Conservation (phyloP, 129 eudicot species). For the Tagetes erecta region DNA sequence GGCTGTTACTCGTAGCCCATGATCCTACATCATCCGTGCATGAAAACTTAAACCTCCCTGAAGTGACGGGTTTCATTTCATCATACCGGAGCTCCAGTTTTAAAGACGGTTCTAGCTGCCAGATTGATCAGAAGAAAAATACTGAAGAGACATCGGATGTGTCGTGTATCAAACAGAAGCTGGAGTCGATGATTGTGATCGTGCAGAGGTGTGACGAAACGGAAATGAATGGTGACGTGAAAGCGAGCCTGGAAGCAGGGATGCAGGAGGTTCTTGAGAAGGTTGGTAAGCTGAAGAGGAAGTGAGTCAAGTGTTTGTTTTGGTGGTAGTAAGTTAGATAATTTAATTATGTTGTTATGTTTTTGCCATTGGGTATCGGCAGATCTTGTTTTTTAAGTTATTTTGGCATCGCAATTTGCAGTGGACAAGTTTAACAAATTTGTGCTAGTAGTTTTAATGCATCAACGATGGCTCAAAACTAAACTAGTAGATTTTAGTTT, state of each 20-base stretch:
- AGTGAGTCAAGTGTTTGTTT: background rate
- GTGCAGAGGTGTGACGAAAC: constrained; percentile 17
- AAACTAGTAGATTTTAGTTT: too few relatives aligned
- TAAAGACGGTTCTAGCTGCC: constrained; percentile 29
- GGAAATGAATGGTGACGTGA: constrained; percentile 24
- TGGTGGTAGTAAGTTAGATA: too few relatives aligned
- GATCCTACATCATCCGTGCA: constrained; percentile 39
- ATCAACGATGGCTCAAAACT: too few relatives aligned
- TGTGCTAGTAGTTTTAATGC: too few relatives aligned
- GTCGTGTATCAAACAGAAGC: constrained; percentile 14
- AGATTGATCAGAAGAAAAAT: background rate
- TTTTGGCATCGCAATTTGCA: too few relatives aligned
- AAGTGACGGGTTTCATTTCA: constrained; percentile 38
- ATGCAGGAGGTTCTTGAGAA: constrained; percentile 48
- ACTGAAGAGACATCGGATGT: background rate
- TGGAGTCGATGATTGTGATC: background rate
- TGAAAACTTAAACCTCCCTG: constrained; percentile 29
- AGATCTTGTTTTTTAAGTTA: too few relatives aligned
- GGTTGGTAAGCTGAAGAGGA: constrained; percentile 30
- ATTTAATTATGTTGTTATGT: too few relatives aligned
- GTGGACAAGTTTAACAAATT: too few relatives aligned
- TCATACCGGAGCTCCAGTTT: constrained; percentile 46
- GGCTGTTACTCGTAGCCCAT: constrained; percentile 47
- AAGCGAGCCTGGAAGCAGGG: constrained; percentile 23
- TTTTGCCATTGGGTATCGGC: too few relatives aligned